Evolutionary conservation across 2,329 filamentous ascomycete species (phyloP), one percentile per base, ranked within the genome.

Genomic region (Hypoxylon sp.): DNA sequence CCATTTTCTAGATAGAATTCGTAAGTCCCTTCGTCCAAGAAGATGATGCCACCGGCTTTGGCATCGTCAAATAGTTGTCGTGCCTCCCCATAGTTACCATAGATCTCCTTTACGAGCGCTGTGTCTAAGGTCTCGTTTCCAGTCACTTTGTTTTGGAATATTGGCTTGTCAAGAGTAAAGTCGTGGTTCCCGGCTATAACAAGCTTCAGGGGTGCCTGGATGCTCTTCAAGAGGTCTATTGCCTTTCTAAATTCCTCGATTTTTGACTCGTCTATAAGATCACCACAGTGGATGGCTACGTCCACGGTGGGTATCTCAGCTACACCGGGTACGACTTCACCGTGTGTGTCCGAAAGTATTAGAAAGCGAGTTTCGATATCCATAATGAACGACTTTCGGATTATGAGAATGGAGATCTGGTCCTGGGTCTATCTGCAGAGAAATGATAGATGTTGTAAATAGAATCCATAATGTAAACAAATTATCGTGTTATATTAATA

Each of bases 181-280:
- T 82, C 77, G 51, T 81, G 77, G 41, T 81, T 81, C 1, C 79
- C 78, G 2, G 78, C 70, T 31, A 82, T 80, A 5, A 74, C 66
- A 1, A 81, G 59, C 45, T 81, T 81, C 3, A 79, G 63, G 0
- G 74, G 71, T 0, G 77, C 76, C 1, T 74, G 49, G 11, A 80
- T 63, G 0, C 38, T 40, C 6, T 68, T 57, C 0, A 82, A 66
- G 0, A 76, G 60, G 1, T 66, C 46, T 3, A 81, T 61, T 0
- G 74, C 66, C 2, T 60, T 53, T 15, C 54, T 61, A 31, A 73
- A 75, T 32, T 78, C 75, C 0, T 66, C 38, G 0, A 79, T 37
- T 17, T 70, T 76, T 0, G 77, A 79, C 15, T 69, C 62, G 0
- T 73, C 57, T 0, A 77, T 80, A 3, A 81, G 67, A 32, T 81